Conservation (phyloP, 2,329 filamentous ascomycete genomes). For the Aspergillus caelatus region DNA sequence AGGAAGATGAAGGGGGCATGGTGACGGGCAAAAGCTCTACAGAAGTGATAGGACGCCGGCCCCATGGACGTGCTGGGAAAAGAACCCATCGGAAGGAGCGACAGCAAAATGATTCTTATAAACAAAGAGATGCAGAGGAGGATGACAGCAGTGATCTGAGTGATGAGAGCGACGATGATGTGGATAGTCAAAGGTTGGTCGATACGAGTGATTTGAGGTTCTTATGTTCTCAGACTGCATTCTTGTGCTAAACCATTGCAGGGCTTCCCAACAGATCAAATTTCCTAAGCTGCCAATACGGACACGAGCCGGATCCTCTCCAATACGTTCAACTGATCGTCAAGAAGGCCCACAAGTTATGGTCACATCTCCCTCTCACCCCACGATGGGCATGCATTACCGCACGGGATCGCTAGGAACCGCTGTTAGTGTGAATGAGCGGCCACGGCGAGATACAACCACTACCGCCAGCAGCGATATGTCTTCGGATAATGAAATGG, state of each 20-base stretch:
- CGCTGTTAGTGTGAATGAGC: conserved; percentile 55
- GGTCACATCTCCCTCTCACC: conserved; percentile 59
- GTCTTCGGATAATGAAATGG: conserved; percentile 66
- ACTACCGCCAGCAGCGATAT: conserved; percentile 68
- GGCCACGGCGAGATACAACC: conserved; percentile 63
- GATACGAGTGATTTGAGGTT: background rate
- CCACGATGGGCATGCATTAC: conserved; percentile 49
- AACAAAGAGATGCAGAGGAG: conserved; percentile 60
- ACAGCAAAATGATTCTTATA: conserved; percentile 53
- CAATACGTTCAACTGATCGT: conserved; percentile 62
- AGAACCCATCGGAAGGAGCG: conserved; percentile 40
- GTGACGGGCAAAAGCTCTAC: conserved; percentile 61
- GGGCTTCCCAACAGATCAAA: conserved; percentile 85
- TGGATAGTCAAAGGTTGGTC: conserved; percentile 46
- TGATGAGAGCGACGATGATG: conserved; percentile 68
- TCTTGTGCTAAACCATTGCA: conserved; percentile 29
- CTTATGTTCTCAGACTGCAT: background rate
- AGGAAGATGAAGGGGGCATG: conserved; percentile 66
- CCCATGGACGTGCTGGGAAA: conserved; percentile 32
- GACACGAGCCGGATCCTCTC: conserved; percentile 83
- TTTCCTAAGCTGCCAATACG: conserved; percentile 95
- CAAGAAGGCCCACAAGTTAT: conserved; percentile 52
- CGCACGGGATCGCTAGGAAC: conserved; percentile 60
- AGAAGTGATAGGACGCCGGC: conserved; percentile 58
- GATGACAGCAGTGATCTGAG: conserved; percentile 69